Percentiles rank a stretch among this genome's conserved stretches.
Conservation (phyloP, 1,139 yeast species). For the Pichia terricola region DNA sequence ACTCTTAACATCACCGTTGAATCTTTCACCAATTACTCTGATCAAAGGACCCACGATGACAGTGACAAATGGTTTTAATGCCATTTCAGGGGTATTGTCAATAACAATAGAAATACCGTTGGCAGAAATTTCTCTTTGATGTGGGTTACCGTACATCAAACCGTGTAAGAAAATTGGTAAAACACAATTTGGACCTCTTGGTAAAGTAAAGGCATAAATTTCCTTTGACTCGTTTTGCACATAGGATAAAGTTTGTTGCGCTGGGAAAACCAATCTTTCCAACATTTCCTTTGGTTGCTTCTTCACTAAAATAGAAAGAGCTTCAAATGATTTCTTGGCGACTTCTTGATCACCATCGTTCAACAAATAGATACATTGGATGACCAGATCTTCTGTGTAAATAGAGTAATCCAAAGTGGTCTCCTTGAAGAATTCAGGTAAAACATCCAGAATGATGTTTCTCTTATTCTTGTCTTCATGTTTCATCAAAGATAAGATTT, state of each 20-base stretch:
- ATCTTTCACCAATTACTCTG: constrained; percentile 96
- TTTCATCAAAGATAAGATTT: constrained; percentile 64
- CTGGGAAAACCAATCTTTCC: constrained; percentile 69
- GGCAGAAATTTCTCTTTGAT: constrained; percentile 80
- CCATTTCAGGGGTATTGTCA: constrained; percentile 73
- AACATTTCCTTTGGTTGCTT: constrained; percentile 66
- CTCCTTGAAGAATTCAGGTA: constrained; percentile 60
- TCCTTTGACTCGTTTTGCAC: constrained; percentile 60
- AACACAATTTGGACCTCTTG: constrained; percentile 82
- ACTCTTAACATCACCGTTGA: constrained; percentile 80
- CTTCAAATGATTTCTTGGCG: constrained; percentile 60
- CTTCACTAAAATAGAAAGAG: constrained; percentile 58
- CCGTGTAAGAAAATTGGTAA: constrained; percentile 93
- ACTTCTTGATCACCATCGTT: constrained; percentile 61
- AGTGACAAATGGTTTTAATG: constrained; percentile 82
- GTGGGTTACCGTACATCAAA: constrained; percentile 83
- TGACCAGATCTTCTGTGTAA: constrained; percentile 68
- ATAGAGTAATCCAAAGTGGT: constrained; percentile 63
- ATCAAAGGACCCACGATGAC: constrained; percentile 94
- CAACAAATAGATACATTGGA: constrained; percentile 59
- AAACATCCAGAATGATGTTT: constrained; percentile 55
- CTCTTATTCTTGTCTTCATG: constrained; percentile 65
- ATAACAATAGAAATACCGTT: constrained; percentile 83
- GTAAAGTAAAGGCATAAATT: constrained; percentile 65
- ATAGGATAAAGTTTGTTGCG: constrained; percentile 60